phyloP scores from a whole-genome alignment of 148 eudicot genomes.

The Rhododendron kiyosumense region DNA sequence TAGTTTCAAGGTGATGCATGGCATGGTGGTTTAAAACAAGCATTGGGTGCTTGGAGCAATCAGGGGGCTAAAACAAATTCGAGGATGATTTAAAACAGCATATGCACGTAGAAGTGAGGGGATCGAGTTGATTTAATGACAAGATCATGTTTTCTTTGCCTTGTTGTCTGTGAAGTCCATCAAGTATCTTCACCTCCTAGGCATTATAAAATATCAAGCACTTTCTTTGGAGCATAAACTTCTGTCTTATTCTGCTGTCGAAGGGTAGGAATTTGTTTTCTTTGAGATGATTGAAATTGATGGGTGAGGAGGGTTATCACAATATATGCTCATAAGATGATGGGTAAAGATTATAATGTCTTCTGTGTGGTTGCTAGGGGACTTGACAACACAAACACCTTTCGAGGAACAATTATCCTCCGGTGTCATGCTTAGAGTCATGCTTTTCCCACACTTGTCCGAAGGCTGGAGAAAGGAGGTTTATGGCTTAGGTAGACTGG shows the following conservation, averaged over 20 bases:
- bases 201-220: neutral
- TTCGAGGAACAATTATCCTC: neutral
- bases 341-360: neutral
- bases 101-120: neutral
- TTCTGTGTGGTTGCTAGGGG: neutral
- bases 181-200: neutral
- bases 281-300: neutral
- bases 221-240: neutral
- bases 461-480: neutral
- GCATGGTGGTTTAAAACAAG: neutral
- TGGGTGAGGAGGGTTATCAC: neutral
- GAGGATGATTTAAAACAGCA: neutral
- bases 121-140: neutral
- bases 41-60: neutral
- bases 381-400: neutral
- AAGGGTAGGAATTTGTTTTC: neutral
- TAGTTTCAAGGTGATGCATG: neutral
- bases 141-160: neutral
- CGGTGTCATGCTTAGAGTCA: neutral
- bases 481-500: neutral
- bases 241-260: neutral
- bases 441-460: neutral
- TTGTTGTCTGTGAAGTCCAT: neutral
- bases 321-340: neutral
- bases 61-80: neutral